These are phyloP conservation scores for Monilinia polystroma DNA, from an alignment of 2,329 filamentous ascomycete species.

Conservation along the genomic window DNA sequence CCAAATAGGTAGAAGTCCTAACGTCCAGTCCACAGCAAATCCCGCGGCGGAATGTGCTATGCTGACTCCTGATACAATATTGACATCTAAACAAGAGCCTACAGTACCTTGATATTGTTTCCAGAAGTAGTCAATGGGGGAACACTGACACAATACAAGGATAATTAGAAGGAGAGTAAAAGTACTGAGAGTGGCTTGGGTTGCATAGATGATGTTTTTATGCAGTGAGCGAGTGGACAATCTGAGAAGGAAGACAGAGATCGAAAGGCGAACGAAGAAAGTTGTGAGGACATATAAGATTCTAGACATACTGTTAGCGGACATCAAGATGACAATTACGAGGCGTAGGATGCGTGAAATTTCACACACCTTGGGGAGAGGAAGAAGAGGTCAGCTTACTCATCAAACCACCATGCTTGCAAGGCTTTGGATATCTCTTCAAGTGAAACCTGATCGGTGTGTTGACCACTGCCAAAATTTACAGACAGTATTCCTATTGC, in stretches of 20 bases:
- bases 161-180: slow-evolving; percentile 52
- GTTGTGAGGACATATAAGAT: neutral
- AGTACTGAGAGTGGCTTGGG: slow-evolving; percentile 48
- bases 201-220: slow-evolving; percentile 46
- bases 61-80: slow-evolving; percentile 52
- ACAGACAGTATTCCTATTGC: slow-evolving; percentile 27
- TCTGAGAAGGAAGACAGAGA: slow-evolving; percentile 54
- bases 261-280: slow-evolving; percentile 45
- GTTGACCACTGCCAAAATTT: slow-evolving; percentile 31
- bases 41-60: slow-evolving; percentile 52
- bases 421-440: slow-evolving; percentile 29
- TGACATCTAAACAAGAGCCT: slow-evolving; percentile 43
- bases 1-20: slow-evolving; percentile 54
- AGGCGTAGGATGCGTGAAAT: neutral
- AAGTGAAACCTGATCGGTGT: slow-evolving; percentile 25
- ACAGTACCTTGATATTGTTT: slow-evolving; percentile 32
- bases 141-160: slow-evolving; percentile 53
- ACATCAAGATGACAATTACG: no score
- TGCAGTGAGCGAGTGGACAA: slow-evolving; percentile 49
- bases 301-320: neutral
- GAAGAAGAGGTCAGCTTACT: slow-evolving; percentile 46
- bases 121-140: slow-evolving; percentile 54
- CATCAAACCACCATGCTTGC: slow-evolving; percentile 48
- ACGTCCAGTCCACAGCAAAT: slow-evolving; percentile 48
- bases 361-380: neutral